Base-by-base conservation (phyloP, 1,139 yeast species). In the Magnusiomyces ingens region DNA sequence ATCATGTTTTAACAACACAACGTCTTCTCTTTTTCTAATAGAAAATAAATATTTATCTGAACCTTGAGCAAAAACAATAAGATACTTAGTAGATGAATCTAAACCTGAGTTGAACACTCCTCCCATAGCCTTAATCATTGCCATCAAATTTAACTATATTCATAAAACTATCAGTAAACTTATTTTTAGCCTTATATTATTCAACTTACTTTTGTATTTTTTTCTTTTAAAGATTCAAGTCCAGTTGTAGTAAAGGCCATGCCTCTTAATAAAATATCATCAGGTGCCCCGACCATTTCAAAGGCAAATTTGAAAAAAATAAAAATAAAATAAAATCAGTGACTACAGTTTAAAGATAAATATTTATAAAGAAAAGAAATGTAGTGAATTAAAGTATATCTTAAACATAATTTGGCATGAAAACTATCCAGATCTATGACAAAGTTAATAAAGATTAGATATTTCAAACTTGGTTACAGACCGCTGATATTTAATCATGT, bases 31-130 rank as follows among this genome's bases (percentile, higher is more conserved):
- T 53, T 76, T 73, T 57, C 74, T 72, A 1, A 85, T 78, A 50
- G 86, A 82, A 66, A 76, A 87, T 55, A 71, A 71, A 67, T 82
- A 87, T 67, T 88, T 88, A 29, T 81, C 85, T 0, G 94, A 82
- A 58, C 78, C 72, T 37, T 81, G 67, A n/a, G 54, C 76, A 95
- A 54, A 53, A 17, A 87, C 93, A 3, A 88, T 74, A 47, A 88
- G 69, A 57, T 79, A 80, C 51, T 79, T 76, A 8, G 84, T 86
- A 64, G 83, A 88, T 51, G 82, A 78, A 77, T 83, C 82, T 57
- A 87, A 72, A 62, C 84, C 85, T 48, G 75, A 74, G 56, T 75
- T 75, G 61, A 79, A 79, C 6, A 65, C 64, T 0, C 93, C 95
- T 0, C 95, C 95, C 75, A 86, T 75, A 1, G 75, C 69, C 40